Conservation (phyloP, 2,329 filamentous ascomycete species). For the Fusarium sp. region DNA sequence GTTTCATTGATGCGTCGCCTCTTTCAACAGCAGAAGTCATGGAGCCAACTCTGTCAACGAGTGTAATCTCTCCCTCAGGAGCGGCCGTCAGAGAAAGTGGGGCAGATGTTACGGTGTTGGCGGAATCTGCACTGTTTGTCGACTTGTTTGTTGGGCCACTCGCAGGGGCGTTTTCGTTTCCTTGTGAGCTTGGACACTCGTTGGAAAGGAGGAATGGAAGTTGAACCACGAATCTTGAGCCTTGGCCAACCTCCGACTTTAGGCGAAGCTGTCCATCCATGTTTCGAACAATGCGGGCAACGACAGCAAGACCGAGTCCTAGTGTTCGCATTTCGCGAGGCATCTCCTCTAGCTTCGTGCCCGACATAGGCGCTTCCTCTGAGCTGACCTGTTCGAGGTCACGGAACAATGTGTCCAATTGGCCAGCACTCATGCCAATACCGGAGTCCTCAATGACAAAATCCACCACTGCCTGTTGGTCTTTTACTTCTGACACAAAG, state of each 20-base stretch:
- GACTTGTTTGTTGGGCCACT: conserved; percentile 6
- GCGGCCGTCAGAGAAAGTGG: conserved; percentile 41
- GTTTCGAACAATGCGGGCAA: conserved; percentile 86
- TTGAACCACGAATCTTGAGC: conserved; percentile 83
- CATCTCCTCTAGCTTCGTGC: conserved; percentile 42
- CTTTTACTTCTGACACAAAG: conserved; percentile 65
- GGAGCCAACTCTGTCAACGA: conserved; percentile 62
- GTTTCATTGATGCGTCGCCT: conserved; percentile 13
- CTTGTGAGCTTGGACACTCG: conserved; percentile 42
- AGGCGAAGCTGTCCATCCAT: conserved; percentile 89
- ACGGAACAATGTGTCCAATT: conserved; percentile 65
- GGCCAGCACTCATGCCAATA: conserved; percentile 72
- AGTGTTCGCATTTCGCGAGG: conserved; percentile 59
- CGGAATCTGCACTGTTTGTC: conserved; percentile 24
- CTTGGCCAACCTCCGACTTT: conserved; percentile 84
- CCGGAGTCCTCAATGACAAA: conserved; percentile 82
- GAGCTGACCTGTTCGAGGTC: conserved; percentile 68
- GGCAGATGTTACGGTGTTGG: conserved; percentile 33
- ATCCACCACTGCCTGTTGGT: conserved; percentile 72
- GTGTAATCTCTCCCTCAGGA: conserved; percentile 65
- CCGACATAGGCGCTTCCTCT: conserved; percentile 49
- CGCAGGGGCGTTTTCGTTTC: background rate
- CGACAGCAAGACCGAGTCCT: conserved; percentile 86
- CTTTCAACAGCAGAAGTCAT: conserved; percentile 19
- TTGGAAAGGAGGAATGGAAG: conserved; percentile 75